These are phyloP conservation scores for Xerocomus minutiporus DNA, from an alignment of 1,284 basidiomycete genomes.

Conservation along the genomic window DNA sequence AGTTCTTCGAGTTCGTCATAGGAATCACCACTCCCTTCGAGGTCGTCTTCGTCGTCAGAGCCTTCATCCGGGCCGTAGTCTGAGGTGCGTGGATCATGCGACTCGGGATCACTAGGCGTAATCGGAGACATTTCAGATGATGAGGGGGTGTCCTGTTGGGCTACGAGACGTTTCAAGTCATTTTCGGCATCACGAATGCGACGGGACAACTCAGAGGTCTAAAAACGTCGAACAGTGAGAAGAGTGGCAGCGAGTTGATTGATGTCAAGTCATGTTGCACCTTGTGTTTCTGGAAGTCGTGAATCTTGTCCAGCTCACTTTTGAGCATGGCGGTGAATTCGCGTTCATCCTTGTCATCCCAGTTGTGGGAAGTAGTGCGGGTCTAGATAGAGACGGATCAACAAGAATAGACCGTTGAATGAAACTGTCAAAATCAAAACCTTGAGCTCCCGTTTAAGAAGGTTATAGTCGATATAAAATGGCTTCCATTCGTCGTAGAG, in stretches of 20 bases:
- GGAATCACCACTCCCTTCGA: constrained; percentile 61
- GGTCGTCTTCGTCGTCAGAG: constrained; percentile 63
- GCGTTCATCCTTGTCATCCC: constrained; percentile 77
- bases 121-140: constrained; percentile 31
- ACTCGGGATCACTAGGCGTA: constrained; percentile 47
- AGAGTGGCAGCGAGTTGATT: constrained; percentile 3
- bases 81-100: constrained; percentile 46
- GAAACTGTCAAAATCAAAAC: constrained; percentile 37
- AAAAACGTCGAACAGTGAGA: background rate
- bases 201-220: constrained; percentile 80
- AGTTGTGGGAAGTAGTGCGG: constrained; percentile 56
- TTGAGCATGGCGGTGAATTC: constrained; percentile 80
- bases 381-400: constrained; percentile 34
- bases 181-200: constrained; percentile 80
- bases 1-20: constrained; percentile 81
- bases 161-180: constrained; percentile 74
- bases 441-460: constrained; percentile 88
- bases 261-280: constrained; percentile 34
- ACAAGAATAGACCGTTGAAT: background rate
- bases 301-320: constrained; percentile 90
- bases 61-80: constrained; percentile 63
- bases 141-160: constrained; percentile 44
- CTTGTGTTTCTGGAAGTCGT: constrained; percentile 92
- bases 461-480: constrained; percentile 87
- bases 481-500: constrained; percentile 88